A percentile compares a stretch with the other conserved stretches of the same genome.
Conservation (phyloP, 495 filamentous ascomycete genomes). For the Cercophora newfieldiana region DNA sequence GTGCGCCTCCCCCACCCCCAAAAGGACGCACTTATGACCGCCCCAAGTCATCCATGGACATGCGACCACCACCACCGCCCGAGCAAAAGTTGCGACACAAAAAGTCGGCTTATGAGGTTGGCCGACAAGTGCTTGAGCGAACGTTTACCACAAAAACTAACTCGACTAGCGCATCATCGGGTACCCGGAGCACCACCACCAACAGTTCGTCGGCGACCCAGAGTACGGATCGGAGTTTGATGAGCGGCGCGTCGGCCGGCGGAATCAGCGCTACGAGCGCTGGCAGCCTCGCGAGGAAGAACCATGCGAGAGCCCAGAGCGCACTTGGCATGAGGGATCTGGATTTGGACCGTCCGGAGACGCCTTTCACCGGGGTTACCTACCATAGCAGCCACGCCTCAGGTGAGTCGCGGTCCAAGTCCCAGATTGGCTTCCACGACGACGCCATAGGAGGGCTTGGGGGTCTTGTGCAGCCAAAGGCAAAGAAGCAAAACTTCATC, state of each 20-base stretch:
- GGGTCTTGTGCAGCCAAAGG: slow-evolving; percentile 72
- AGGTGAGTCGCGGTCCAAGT: slow-evolving; percentile 46
- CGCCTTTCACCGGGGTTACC: slow-evolving; percentile 72
- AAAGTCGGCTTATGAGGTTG: slow-evolving; percentile 83
- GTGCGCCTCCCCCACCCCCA: slow-evolving; percentile 63
- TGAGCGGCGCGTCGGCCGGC: slow-evolving; percentile 90
- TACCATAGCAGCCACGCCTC: slow-evolving; percentile 87
- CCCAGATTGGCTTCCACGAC: slow-evolving; percentile 48
- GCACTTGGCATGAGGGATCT: slow-evolving; percentile 53
- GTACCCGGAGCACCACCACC: slow-evolving; percentile 69
- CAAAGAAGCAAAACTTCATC: slow-evolving; percentile 92
- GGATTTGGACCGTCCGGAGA: slow-evolving; percentile 61
- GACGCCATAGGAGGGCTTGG: slow-evolving; percentile 55
- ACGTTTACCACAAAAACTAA: slow-evolving; percentile 86
- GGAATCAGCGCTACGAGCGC: slow-evolving; percentile 94
- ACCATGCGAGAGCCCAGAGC: slow-evolving; percentile 51
- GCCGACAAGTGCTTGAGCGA: slow-evolving; percentile 65
- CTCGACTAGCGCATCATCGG: slow-evolving; percentile 67
- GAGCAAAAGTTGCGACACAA: slow-evolving; percentile 53
- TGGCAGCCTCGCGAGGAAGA: slow-evolving; percentile 82
- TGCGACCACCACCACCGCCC: slow-evolving; percentile 20
- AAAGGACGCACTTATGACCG: slow-evolving; percentile 51
- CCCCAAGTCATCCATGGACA: slow-evolving; percentile 53
- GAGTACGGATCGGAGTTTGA: slow-evolving; percentile 78
- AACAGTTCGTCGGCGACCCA: slow-evolving; percentile 71